A percentile compares a stretch with the other conserved stretches of the same genome.
Evolutionary conservation across 2,329 filamentous ascomycete species (phyloP).

Genomic region (Phialemoniopsis sp.): DNA sequence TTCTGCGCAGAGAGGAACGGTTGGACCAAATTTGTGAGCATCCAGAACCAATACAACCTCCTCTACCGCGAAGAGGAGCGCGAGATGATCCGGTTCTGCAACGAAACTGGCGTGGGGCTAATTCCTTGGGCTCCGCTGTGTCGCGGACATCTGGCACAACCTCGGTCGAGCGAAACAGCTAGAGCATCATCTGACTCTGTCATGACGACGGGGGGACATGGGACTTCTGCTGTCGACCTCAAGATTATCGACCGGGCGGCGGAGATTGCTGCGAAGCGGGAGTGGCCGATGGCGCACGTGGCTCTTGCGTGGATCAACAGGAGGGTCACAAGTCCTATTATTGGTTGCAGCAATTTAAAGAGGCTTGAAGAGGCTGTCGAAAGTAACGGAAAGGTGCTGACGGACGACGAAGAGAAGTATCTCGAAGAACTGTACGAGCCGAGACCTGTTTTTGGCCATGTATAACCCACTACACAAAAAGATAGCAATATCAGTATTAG

Average conservation of each 20-base stretch:
- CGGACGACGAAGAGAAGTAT: slow-evolving; percentile 54
- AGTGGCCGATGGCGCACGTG: slow-evolving; percentile 36
- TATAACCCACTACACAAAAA: too few relatives aligned
- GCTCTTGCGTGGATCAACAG: slow-evolving; percentile 59
- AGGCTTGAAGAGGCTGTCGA: slow-evolving; percentile 59
- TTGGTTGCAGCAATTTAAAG: slow-evolving; percentile 54
- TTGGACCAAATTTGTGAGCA: slow-evolving; percentile 50
- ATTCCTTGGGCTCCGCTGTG: slow-evolving; percentile 31
- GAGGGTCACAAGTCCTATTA: slow-evolving; percentile 51
- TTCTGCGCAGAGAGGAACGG: slow-evolving; percentile 43
- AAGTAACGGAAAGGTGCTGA: slow-evolving; percentile 40
- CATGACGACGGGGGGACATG: too few relatives aligned
- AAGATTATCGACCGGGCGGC: slow-evolving; percentile 13
- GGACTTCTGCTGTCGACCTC: slow-evolving; percentile 16
- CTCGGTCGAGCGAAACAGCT: too few relatives aligned
- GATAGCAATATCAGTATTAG: too few relatives aligned
- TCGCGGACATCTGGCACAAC: slow-evolving; percentile 22
- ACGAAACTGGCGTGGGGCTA: slow-evolving; percentile 23
- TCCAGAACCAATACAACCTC: slow-evolving; percentile 51
- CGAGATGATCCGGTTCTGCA: slow-evolving; percentile 28
- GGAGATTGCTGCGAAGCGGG: slow-evolving; percentile 9
- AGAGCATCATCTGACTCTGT: too few relatives aligned
- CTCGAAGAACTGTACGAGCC: slow-evolving; percentile 59
- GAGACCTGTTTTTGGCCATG: too few relatives aligned
- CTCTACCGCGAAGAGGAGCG: slow-evolving; percentile 52